A percentile compares a stretch with the other conserved stretches of the same genome.
phyloP scores from a whole-genome alignment of 164 flowering plant genomes.

The Aristolochia californica region DNA sequence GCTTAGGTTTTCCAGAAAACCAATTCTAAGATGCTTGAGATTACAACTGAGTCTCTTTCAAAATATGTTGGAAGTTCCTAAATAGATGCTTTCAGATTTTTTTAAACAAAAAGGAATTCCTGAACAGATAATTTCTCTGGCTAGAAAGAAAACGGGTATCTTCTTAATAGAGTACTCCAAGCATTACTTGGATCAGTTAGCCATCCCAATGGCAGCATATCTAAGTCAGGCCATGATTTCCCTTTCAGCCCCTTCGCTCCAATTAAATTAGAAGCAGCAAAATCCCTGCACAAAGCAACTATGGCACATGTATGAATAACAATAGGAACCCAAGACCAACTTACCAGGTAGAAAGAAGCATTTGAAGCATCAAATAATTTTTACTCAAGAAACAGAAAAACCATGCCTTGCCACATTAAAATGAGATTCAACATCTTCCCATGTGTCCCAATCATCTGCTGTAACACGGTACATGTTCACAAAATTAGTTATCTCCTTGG shows the following conservation, averaged over 20 bases:
- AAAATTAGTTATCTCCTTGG: conserved; percentile 38
- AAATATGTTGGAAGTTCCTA: too few species aligned
- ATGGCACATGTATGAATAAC: neutral
- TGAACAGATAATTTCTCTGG: too few species aligned
- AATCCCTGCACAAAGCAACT: conserved; percentile 38
- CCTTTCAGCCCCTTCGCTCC: conserved; percentile 66
- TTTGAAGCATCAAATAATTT: neutral
- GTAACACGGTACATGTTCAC: conserved; percentile 89
- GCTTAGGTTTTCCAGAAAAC: too few species aligned
- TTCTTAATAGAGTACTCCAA: too few species aligned
- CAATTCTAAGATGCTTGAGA: too few species aligned
- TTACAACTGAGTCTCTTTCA: too few species aligned
- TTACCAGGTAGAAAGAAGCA: neutral
- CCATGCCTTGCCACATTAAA: conserved; percentile 67
- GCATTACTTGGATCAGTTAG: conserved; percentile 37
- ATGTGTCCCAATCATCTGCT: conserved; percentile 89
- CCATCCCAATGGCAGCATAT: conserved; percentile 93
- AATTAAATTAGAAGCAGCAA: conserved; percentile 49
- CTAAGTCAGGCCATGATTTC: conserved; percentile 89
- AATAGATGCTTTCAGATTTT: too few species aligned
- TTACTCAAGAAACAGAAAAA: neutral
- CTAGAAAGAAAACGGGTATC: too few species aligned
- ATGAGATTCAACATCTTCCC: conserved; percentile 71
- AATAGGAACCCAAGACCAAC: neutral
- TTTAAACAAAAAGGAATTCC: too few species aligned